Base-by-base conservation (phyloP, 148 eudicot genomes). In the Hydrangea macrophylla region DNA sequence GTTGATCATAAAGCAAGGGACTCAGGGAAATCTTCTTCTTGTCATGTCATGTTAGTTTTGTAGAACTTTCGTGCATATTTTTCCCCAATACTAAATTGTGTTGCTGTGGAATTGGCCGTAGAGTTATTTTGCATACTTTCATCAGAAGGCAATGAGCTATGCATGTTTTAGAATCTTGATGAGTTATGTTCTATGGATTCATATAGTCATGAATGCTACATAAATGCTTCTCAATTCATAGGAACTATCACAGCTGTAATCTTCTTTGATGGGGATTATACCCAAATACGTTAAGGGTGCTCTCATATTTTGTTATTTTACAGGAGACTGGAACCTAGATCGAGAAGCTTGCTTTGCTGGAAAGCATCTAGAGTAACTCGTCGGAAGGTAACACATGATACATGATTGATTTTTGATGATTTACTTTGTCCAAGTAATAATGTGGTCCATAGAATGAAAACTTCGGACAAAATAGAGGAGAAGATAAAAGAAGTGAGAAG, bases 311-410 rank as follows among this genome's bases (percentile, higher is more conserved):
- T 26, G 36, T 31, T 44, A 60, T 72, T 69, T 64, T 23, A 70
- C 88, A 94, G 98, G 88, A 90, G 86, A 78, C 65, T 90, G 71
- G 98, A 94, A 74, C 79, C 98, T 40, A 90, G 91, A 72, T 88
- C 97, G 6, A 88, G 98, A 77, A 82, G 79, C 79, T 77, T 90
- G 85, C 86, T 90, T 56, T 94, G 97, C 75, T 94, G 96, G 96
- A 94, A 85, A 70, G 64, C 90, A 59, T 75, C 95, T 20, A 90
- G 72, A 80, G 74, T 75, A 37, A 73, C 90, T 65, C 79, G 84
- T 35, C 72, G 84, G 37, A 90, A 90, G 98, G 98, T 92, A 86
- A 71, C 37, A 20, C 18, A 28, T 48, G 27, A 30, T 36, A 20
- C 18, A 28, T 48, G 27, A 30, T 36, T 22, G 12, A 36, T 74